Evolutionary conservation across 208 protist genomes (phyloP).

Genomic region (Acanthamoeba divionensis): DNA sequence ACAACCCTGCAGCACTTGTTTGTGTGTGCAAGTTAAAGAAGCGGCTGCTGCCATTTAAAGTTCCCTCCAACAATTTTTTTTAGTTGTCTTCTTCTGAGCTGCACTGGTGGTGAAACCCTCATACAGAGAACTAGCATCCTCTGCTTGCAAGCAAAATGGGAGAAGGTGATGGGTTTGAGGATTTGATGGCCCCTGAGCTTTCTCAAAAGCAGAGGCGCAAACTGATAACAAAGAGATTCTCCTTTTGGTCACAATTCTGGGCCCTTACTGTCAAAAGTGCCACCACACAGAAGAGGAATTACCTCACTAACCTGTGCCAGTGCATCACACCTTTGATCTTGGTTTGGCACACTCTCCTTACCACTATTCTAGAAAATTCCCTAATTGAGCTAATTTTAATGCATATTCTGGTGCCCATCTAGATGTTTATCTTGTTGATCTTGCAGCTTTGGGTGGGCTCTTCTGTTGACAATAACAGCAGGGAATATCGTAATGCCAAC

Average conservation of each 20-base stretch:
- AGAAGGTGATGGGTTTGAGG: no score
- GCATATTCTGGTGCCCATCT: not conserved
- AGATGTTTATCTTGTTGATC: conserved; percentile 25
- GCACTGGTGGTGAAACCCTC: no score
- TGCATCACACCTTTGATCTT: not conserved
- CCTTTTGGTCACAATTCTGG: not conserved
- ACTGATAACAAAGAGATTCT: not conserved
- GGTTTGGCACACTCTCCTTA: not conserved
- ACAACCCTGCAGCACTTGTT: no score
- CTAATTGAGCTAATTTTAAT: not conserved
- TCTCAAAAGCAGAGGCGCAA: not conserved
- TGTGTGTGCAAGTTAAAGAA: no score
- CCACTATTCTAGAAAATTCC: not conserved
- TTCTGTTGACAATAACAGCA: not conserved
- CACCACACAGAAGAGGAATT: not conserved
- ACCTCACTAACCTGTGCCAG: conserved; percentile 6
- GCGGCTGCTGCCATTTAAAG: no score
- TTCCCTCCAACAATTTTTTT: no score
- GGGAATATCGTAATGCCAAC: not conserved
- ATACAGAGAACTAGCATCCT: no score
- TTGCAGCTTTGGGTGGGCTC: not conserved
- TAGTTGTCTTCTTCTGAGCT: no score
- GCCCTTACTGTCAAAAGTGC: conserved; percentile 30
- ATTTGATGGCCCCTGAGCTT: no score
- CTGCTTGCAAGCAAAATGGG: no score